Evolutionary conservation across 1,139 yeast species (phyloP), one percentile per base, ranked within the genome.

Genomic region (Hansenula lynferdii): DNA sequence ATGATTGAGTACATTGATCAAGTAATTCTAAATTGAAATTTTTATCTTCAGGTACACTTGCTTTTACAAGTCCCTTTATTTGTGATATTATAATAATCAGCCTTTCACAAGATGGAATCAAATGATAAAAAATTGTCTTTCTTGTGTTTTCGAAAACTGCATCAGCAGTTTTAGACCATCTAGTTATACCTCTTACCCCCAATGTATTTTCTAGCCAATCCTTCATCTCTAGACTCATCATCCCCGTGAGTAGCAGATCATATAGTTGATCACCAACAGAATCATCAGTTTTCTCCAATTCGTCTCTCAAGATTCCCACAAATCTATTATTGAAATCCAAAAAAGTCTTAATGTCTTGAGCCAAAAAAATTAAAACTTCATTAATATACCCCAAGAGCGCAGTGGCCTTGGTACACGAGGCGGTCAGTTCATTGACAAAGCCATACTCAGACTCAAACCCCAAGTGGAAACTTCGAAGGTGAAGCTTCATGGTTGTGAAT

Each of bases 131-230:
- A 2, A 76, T 47, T 1, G 62, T 53, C 42, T 72, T 69, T 38
- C 79, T 60, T 1, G 70, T 57, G 31, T 57, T 55, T 28, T 80
- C 85, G 52, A 74, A 80, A 6, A 70, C 62, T 0, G 67, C 52
- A 32, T 67, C 50, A 3, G 84, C 82, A 18, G 71, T 44, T 40
- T 71, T 73, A 10, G 62, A 60, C 74, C 90, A 74, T 48, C 75
- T 68, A 46, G 76, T 79, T 31, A 77, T 58, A 11, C 87, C 89
- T 43, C 85, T 64, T 44, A 85, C 92, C 2, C 86, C 89, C 29
- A 85, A 64, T 20, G 67, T 58, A 29, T 70, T 70, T 16, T 67
- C 64, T 9, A 75, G 45, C 82, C 82, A 76, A 18, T 65, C 65
- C 36, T 61, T 62, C 4, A 76, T 58, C 5, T 64, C 62, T n/a